Evolutionary conservation across 1,284 basidiomycete species (phyloP).

Genomic region (Rhodotorula sp.): DNA sequence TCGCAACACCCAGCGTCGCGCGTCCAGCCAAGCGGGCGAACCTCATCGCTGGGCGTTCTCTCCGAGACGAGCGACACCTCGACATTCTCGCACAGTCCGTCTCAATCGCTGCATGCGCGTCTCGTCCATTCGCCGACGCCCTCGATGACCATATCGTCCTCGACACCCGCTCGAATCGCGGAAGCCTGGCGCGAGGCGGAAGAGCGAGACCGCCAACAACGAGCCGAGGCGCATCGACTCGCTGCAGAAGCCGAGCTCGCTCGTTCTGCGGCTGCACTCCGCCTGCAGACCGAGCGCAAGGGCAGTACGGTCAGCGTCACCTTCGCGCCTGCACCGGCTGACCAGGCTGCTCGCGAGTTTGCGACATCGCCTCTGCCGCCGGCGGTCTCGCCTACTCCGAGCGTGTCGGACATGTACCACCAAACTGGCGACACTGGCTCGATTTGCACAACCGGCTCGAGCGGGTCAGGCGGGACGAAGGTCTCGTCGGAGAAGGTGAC

Average conservation of each 20-base stretch:
- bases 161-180: conserved; percentile 12
- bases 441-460: conserved; percentile 1
- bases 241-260: conserved; percentile 13
- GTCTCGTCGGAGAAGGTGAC: conserved; percentile 5
- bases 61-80: neutral
- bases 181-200: conserved; percentile 27
- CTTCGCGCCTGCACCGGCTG: neutral
- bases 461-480: conserved; percentile 1
- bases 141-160: neutral
- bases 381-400: neutral
- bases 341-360: neutral
- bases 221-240: conserved; percentile 17
- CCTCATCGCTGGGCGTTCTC: too few species aligned
- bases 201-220: conserved; percentile 20
- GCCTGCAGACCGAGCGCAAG: conserved; percentile 1
- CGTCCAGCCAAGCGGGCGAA: too few species aligned
- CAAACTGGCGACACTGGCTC: conserved; percentile 1
- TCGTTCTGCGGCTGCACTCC: neutral
- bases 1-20: too few species aligned
- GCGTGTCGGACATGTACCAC: neutral
- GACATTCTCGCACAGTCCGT: neutral
- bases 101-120: neutral
- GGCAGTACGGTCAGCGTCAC: neutral
- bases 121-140: neutral
- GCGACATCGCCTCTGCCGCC: neutral